These are phyloP conservation scores for Populus ilicifolia DNA, from an alignment of 345 rosid species.

Conservation along the genomic window DNA sequence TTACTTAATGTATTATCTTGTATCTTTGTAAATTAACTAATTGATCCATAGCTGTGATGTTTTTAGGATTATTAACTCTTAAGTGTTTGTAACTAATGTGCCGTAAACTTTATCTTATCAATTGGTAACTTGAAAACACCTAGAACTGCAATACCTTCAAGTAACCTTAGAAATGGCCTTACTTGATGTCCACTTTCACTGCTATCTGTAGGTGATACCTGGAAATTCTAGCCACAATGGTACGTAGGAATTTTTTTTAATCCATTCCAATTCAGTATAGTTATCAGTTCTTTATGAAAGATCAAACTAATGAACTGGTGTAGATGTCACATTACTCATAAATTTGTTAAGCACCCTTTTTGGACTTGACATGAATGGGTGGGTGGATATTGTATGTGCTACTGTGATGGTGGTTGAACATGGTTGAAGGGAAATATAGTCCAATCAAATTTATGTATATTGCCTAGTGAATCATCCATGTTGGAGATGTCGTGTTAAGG, in stretches of 20 bases:
- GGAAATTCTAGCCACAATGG: neutral
- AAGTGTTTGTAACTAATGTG: too few relatives aligned
- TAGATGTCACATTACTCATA: neutral
- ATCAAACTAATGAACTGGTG: neutral
- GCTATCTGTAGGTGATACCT: neutral
- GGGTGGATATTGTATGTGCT: neutral
- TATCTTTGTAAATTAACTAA: too few relatives aligned
- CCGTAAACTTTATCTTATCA: too few relatives aligned
- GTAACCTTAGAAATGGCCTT: too few relatives aligned
- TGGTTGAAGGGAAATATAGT: neutral
- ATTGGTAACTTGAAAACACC: too few relatives aligned
- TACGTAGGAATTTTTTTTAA: neutral
- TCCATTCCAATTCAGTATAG: neutral
- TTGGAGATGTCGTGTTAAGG: neutral
- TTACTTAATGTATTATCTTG: too few relatives aligned
- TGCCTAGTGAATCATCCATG: constrained; percentile 1
- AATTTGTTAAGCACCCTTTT: neutral
- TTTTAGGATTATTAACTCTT: too few relatives aligned
- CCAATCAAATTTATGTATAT: constrained; percentile 1
- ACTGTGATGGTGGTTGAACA: neutral
- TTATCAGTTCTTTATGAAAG: neutral
- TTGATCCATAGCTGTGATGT: too few relatives aligned
- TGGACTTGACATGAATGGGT: neutral
- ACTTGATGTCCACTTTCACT: neutral
- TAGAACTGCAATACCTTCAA: too few relatives aligned